Evolutionary conservation across 495 filamentous ascomycete species (phyloP).

Genomic region (Neurospora africana): DNA sequence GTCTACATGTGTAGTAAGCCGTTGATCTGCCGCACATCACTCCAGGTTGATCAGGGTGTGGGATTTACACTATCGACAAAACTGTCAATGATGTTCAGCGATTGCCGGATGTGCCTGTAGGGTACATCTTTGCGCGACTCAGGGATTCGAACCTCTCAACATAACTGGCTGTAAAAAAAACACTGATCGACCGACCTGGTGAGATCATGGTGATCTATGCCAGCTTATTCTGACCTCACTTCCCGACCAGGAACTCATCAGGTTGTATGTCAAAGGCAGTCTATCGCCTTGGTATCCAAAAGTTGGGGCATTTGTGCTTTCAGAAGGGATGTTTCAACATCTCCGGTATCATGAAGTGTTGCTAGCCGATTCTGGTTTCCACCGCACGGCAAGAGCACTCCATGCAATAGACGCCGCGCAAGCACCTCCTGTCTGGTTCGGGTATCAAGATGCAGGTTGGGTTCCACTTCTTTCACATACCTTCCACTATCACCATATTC

Average conservation of each 20-base stretch:
- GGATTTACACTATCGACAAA: background rate
- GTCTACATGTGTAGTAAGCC: too few species aligned
- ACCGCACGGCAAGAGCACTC: too few species aligned
- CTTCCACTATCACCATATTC: background rate
- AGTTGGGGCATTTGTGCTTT: too few species aligned
- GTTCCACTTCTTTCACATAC: background rate
- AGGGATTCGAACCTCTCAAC: background rate
- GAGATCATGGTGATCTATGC: background rate
- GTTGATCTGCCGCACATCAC: background rate
- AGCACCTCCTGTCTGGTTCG: too few species aligned
- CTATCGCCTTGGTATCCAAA: too few species aligned
- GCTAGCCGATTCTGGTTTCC: too few species aligned
- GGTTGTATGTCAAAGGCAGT: background rate
- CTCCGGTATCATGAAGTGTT: too few species aligned
- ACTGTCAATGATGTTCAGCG: background rate
- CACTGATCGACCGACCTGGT: background rate
- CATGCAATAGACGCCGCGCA: too few species aligned
- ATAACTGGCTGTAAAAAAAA: background rate
- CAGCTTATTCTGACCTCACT: background rate
- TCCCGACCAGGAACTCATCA: background rate
- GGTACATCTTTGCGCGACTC: background rate
- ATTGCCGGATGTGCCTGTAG: background rate
- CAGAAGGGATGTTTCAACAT: too few species aligned
- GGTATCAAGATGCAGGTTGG: background rate
- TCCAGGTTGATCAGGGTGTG: background rate